These are phyloP conservation scores for Solanum clarkiae DNA, from an alignment of 257 asterid genomes.

Conservation along the genomic window DNA sequence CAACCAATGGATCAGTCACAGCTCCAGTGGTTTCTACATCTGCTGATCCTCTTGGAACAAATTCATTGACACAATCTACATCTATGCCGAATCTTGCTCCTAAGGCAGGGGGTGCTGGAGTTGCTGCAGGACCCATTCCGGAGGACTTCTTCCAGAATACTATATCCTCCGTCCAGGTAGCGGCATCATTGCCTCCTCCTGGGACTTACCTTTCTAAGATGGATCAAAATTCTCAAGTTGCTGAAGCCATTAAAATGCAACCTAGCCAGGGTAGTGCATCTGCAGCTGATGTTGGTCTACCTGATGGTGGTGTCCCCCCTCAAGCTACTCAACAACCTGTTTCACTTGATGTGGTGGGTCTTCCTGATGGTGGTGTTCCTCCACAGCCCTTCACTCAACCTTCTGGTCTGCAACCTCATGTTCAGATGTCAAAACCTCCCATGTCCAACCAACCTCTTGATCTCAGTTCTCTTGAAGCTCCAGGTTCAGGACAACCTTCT, in stretches of 20 bases:
- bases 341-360: constrained; percentile 47
- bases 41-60: constrained; percentile 66
- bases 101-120: constrained; percentile 45
- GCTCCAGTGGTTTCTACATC: constrained; percentile 44
- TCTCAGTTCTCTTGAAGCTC: constrained; percentile 90
- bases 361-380: constrained; percentile 85
- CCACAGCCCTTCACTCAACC: constrained; percentile 49
- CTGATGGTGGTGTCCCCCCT: constrained; percentile 71
- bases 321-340: constrained; percentile 60
- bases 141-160: constrained; percentile 99
- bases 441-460: constrained; percentile 70
- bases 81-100: constrained; percentile 40
- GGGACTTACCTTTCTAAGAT: constrained; percentile 63
- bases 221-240: constrained; percentile 54
- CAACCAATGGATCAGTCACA: constrained; percentile 25
- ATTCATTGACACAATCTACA: constrained; percentile 43
- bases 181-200: constrained; percentile 76
- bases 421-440: constrained; percentile 33
- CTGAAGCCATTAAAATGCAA: constrained; percentile 28
- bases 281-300: constrained; percentile 39
- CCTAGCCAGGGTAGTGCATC: constrained; percentile 39
- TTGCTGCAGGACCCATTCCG: constrained; percentile 71
- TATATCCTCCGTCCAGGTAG: constrained; percentile 77
- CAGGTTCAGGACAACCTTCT: constrained; percentile 54
- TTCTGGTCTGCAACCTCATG: constrained; percentile 28